phyloP scores from a whole-genome alignment of 805 yeast species.

The fission yeast (Schizosaccharomyces pombe) region DNA sequence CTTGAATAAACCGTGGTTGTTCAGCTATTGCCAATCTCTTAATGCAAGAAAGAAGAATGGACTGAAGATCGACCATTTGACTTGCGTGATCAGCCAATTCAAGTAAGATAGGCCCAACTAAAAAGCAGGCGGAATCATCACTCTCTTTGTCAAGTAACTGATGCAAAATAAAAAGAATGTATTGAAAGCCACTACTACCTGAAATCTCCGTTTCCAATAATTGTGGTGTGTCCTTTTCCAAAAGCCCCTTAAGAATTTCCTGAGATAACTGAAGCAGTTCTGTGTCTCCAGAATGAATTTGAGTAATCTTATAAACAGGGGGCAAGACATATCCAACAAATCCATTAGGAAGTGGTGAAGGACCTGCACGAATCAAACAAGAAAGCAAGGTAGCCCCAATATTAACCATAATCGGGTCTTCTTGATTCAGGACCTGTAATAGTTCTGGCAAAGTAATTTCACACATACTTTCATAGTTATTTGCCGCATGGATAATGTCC shows the following conservation, averaged over 20 bases:
- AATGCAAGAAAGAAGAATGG: constrained; percentile 30
- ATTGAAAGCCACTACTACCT: neutral
- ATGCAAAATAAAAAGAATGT: neutral
- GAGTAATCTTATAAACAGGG: neutral
- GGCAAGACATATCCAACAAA: constrained; percentile 1
- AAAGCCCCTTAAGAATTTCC: neutral
- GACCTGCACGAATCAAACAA: neutral
- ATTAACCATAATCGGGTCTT: neutral
- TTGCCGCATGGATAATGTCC: neutral
- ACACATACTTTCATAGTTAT: neutral
- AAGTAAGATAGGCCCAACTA: neutral
- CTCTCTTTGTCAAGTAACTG: neutral
- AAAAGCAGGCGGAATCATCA: neutral
- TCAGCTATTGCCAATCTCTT: constrained; percentile 35
- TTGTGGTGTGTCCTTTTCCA: neutral
- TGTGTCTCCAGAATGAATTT: neutral
- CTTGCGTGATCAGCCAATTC: constrained; percentile 11
- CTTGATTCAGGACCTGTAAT: neutral
- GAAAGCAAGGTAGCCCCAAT: neutral
- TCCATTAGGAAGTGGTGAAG: neutral
- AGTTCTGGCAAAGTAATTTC: neutral
- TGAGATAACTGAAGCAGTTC: constrained; percentile 2
- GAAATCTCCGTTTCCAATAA: neutral
- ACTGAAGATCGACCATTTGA: constrained; percentile 15
- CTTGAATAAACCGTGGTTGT: constrained; percentile 39